Evolutionary conservation across 208 protist species (phyloP), one percentile per base, ranked within the genome.

Genomic region (Crithidia mellificae): DNA sequence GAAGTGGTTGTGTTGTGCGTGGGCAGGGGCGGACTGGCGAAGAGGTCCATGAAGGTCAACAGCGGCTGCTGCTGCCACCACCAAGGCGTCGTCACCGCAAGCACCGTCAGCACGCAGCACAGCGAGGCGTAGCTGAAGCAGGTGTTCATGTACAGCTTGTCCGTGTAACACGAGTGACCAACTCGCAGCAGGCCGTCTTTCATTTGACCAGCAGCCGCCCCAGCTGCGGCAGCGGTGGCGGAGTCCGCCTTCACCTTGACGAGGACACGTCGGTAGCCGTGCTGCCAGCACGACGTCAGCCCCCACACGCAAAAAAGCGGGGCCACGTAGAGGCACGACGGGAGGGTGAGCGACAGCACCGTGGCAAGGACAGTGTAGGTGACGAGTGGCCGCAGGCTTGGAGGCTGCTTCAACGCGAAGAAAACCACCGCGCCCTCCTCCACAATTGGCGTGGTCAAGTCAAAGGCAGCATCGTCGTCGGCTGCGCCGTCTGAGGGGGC

Each of bases 151-250:
- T 58, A 41, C 22, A 77, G 22, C 29, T 67, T 76, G 57, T 90
- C 84, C 5, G n/a, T 32, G 68, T 84, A 90, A 64, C 52, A 77
- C 12, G 84, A 90, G 65, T 83, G 84, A 24, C 81, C 84, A 1
- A 85, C 53, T 22, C 56, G 68, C 3, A 71, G 32, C 34, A 43
- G 77, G n/a, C 24, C 44, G 52, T 76, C 29, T 6, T 4, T 6
- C 47, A 46, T 34, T n/a, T n/a, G n/a, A n/a, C n/a, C n/a, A n/a
- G n/a, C n/a, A n/a, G n/a, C n/a, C n/a, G n/a, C n/a, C n/a, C n/a
- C n/a, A 20, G 36, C 47, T 3, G 27, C 36, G 6, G 30, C 17
- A 15, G 47, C 49, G 47, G 6, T 44, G 14, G 12, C 47, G 6
- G 44, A 52, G 12, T 32, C 24, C 6, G 30, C 32, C 59, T 63